Base-by-base conservation (phyloP, 2,329 filamentous ascomycete genomes). In the Aspergillus sp. region DNA sequence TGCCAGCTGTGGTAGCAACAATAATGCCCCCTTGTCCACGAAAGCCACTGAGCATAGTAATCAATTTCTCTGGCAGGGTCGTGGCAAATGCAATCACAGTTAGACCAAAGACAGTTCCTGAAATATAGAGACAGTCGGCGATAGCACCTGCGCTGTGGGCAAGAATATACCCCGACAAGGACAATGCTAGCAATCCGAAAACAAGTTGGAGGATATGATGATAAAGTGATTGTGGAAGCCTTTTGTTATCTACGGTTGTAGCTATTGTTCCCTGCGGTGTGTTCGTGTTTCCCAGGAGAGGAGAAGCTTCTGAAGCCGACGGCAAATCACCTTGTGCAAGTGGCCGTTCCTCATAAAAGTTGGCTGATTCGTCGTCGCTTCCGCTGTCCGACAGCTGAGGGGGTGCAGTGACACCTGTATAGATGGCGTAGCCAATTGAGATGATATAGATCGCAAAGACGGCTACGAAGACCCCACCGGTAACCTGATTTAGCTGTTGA, bases 1-100 rank as follows among this genome's bases (percentile, higher is more conserved):
- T 77, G 4, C 75, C 76, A 0, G 70, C 74, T 3, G 74, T 76
- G 40, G 73, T 77, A 0, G 75, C 76, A 4, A 75, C 71, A 6
- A 79, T 56, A 41, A 79, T 75, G 1, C 74, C 74, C 2, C 60
- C 56, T 12, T 77, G 70, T 4, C 73, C 74, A 9, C 71, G 67
- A 7, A 55, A 61, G 10, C 73, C 71, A 48, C 73, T 74, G 27
- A 78, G 50, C 3, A 77, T 62, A 1, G 76, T 71, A 41, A 79
- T 54, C 35, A 78, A 66, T 53, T 78, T 78, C 52, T 79, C 75
- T 0, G 76, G 76, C 1, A 79, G 59, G 0, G 75, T 78, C 0
- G 75, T 79, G 4, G 73, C 75, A 50, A 80, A 64, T 0, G 74
- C 68, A 34, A 79, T 60, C 26, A 77, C 56, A 0, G 71, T 70